Evolutionary conservation across 2,329 filamentous ascomycete genomes (phyloP).

Genomic region (Talaromyces sp.): DNA sequence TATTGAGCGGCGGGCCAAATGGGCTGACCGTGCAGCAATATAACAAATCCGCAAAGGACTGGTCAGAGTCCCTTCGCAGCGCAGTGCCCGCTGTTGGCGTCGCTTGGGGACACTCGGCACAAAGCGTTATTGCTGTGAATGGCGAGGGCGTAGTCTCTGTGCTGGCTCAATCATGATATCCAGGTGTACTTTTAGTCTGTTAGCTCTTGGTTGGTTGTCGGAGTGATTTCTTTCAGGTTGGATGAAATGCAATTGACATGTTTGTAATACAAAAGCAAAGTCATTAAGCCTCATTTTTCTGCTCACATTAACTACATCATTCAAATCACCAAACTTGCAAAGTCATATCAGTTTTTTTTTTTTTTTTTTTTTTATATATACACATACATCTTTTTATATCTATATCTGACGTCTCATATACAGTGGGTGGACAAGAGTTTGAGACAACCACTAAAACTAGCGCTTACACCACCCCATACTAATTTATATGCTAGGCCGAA

Average conservation of each 20-base stretch:
- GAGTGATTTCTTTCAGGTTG: not conserved
- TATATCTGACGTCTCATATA: not conserved
- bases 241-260: not conserved
- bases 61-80: constrained; percentile 78
- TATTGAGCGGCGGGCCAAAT: constrained; percentile 73
- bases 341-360: not conserved
- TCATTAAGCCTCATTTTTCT: not conserved
- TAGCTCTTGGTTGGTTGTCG: not conserved
- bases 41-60: constrained; percentile 76
- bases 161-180: constrained; percentile 51
- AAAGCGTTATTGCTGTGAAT: constrained; percentile 69
- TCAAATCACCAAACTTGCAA: not conserved
- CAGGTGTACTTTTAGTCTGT: constrained; percentile 18
- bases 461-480: too few relatives aligned
- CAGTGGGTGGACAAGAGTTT: too few relatives aligned
- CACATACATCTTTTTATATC: not conserved
- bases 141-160: constrained; percentile 70
- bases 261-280: not conserved
- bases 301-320: not conserved
- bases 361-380: not conserved
- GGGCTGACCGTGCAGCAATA: constrained; percentile 88
- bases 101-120: constrained; percentile 71
- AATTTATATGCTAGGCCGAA: too few relatives aligned
- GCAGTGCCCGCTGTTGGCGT: constrained; percentile 68
- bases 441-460: too few relatives aligned